Evolutionary conservation across 768 basidiomycete genomes (phyloP), one percentile per base, ranked within the genome.

Genomic region (Pisolithus orientalis): DNA sequence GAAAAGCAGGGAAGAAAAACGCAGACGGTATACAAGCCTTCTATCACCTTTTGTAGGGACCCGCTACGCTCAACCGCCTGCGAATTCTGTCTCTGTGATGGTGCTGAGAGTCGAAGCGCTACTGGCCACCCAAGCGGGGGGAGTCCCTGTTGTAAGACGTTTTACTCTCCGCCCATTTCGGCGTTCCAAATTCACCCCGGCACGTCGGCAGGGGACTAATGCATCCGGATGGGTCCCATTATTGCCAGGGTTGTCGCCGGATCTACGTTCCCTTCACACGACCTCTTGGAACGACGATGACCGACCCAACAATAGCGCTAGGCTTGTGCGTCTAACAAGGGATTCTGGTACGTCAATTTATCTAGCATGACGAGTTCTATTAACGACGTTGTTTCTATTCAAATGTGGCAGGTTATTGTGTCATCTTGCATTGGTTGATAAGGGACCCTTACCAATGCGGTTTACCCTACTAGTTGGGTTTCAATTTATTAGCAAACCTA

Each of bases 41-140:
- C 68, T 58, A 57, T 70, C 68, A 66, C 66, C 66, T 68, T 68
- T 66, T 65, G 68, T 65, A 62, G 62, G 56, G 68, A 55, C 58
- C 21, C 63, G 65, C 63, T 56, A 59, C 61, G 64, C 66, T 61
- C 66, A 68, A 68, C 68, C 63, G 66, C 58, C 66, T 70, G 66
- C 62, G 66, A 66, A 68, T 66, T 65, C 66, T 68, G 66, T 64
- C 66, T 70, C 64, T 65, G 66, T 66, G 66, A 66, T 64, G 66
- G 66, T 70, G 66, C 68, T 67, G 68, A 67, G 61, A 65, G 64
- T 68, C 64, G 59, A 59, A 47, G 62, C 66, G 62, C 65, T 60
- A 2, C 61, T 66, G 59, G 68, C 68, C 68, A 68, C 58, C 11
- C 11, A 17, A 9, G 27, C 45, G 54, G 42, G 58, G 47, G 51